Base-by-base conservation (phyloP, 2,329 filamentous ascomycete species). In the Cercospora sp. region DNA sequence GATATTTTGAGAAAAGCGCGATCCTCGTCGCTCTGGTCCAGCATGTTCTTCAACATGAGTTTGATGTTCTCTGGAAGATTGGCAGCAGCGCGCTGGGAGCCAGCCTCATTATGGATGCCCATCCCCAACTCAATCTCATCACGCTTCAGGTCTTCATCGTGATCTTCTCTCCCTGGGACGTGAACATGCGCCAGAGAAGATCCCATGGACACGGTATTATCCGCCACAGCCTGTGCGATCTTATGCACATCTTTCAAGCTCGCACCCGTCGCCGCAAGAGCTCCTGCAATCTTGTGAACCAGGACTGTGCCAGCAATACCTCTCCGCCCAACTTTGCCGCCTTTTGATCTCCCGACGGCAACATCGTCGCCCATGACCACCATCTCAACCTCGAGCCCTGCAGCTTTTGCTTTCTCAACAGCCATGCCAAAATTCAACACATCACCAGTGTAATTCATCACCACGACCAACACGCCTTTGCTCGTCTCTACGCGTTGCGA, bases 381-480 rank as follows among this genome's bases (percentile, higher is more conserved):
- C 90, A 97, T 96, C 78, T 96, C 91, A 0, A 92, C 91, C 18
- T 88, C 81, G 26, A 93, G 80, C 0, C 93, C 94, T 0, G 88
- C 87, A 1, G 93, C 93, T 67, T 91, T 90, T 16, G 93, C 93
- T 82, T 97, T 97, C 80, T 97, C 94, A 8, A 95, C 92, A 0
- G 90, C 94, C 86, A 97, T 90, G 65, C 93, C 94, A 77, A 97
- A 97, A 81, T 97, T 96, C 73, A 97, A 85, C 64, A 97, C 87
- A 69, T 84, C 83, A 2, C 83, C 83, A 0, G 79, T 80, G 48
- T 80, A 80, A 79, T 97, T 97, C 92, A 96, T 97, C 31, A 96
- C 91, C 5, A 94, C 90, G n/a, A 97, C 91, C 48, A 97, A 79
- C 1, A 97, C 91, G 26, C 94, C 94, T 69, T 87, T 86, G 55